Evolutionary conservation across 2,329 filamentous ascomycete species (phyloP).

Genomic region (Sordariomycetes sp.): DNA sequence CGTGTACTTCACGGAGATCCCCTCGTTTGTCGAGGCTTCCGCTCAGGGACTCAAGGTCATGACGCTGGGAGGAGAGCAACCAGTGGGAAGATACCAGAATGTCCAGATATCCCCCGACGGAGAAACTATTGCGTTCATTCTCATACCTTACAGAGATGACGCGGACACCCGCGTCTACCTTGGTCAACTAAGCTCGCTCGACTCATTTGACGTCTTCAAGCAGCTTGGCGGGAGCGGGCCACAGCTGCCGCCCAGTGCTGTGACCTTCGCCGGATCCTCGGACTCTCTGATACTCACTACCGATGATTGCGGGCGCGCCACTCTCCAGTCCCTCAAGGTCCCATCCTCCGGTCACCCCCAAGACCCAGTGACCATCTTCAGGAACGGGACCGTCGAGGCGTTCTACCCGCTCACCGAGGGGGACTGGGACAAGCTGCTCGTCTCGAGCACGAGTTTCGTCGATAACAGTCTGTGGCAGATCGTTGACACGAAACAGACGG

Average conservation of each 20-base stretch:
- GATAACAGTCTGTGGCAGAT: slow-evolving; percentile 27
- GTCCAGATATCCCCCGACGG: slow-evolving; percentile 22
- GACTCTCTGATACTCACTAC: slow-evolving; percentile 22
- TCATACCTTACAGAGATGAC: slow-evolving; percentile 12
- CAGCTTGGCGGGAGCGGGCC: slow-evolving; percentile 16
- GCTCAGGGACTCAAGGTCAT: slow-evolving; percentile 14
- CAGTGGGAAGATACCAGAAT: not conserved
- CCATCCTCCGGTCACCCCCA: slow-evolving; percentile 14
- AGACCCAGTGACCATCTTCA: slow-evolving; percentile 13
- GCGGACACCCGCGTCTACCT: slow-evolving; percentile 19
- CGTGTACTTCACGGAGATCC: slow-evolving; percentile 21
- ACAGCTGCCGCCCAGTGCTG: slow-evolving; percentile 16
- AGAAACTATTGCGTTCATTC: slow-evolving; percentile 22
- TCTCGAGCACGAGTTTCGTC: slow-evolving; percentile 24
- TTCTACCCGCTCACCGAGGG: slow-evolving; percentile 16
- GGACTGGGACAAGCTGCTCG: slow-evolving; percentile 18
- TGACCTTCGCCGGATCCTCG: slow-evolving; percentile 22
- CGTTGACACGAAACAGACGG: slow-evolving; percentile 8
- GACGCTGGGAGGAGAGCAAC: not conserved
- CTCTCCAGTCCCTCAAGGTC: slow-evolving; percentile 20
- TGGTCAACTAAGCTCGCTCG: slow-evolving; percentile 15
- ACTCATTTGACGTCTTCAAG: slow-evolving; percentile 16
- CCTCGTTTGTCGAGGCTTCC: slow-evolving; percentile 16
- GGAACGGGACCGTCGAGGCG: slow-evolving; percentile 15
- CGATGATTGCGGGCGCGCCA: slow-evolving; percentile 19